A percentile compares a stretch with the other conserved stretches of the same genome.
Conservation (phyloP, 129 eudicot species). For the Glebionis coronaria region DNA sequence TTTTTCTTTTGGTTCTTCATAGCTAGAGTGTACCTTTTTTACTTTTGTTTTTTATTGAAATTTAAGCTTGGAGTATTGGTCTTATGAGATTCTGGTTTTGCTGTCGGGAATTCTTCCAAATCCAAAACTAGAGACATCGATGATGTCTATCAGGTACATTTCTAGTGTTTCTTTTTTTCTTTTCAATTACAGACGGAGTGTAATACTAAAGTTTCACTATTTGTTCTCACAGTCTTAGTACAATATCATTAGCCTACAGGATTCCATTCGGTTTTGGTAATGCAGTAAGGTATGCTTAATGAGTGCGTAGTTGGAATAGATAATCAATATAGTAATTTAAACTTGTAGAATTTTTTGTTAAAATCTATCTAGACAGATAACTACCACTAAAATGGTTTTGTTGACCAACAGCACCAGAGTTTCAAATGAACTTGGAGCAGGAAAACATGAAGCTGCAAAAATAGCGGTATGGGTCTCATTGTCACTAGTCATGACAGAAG, state of each 20-base stretch:
- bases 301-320: neutral
- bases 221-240: slow-evolving; percentile 36
- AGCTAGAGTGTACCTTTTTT: slow-evolving; percentile 4
- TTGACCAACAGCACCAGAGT: slow-evolving; percentile 37
- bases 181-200: neutral
- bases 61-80: slow-evolving; percentile 34
- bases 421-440: slow-evolving; percentile 63
- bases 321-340: no score
- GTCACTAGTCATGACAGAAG: slow-evolving; percentile 35
- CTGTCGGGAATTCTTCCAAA: slow-evolving; percentile 35
- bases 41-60: slow-evolving; percentile 3
- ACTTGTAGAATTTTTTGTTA: no score
- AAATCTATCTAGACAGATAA: no score
- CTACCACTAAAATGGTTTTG: neutral
- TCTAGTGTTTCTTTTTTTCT: neutral
- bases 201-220: slow-evolving; percentile 6
- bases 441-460: slow-evolving; percentile 40
- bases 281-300: slow-evolving; percentile 46
- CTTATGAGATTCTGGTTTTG: slow-evolving; percentile 35
- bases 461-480: slow-evolving; percentile 36
- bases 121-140: slow-evolving; percentile 37
- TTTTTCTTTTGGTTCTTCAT: neutral
- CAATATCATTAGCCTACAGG: slow-evolving; percentile 40
- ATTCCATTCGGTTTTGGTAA: slow-evolving; percentile 50
- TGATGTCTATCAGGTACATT: slow-evolving; percentile 42